A percentile compares a stretch with the other conserved stretches of the same genome.
phyloP scores from a whole-genome alignment of 2,329 filamentous ascomycete genomes.

The Calonectria hawksworthii region DNA sequence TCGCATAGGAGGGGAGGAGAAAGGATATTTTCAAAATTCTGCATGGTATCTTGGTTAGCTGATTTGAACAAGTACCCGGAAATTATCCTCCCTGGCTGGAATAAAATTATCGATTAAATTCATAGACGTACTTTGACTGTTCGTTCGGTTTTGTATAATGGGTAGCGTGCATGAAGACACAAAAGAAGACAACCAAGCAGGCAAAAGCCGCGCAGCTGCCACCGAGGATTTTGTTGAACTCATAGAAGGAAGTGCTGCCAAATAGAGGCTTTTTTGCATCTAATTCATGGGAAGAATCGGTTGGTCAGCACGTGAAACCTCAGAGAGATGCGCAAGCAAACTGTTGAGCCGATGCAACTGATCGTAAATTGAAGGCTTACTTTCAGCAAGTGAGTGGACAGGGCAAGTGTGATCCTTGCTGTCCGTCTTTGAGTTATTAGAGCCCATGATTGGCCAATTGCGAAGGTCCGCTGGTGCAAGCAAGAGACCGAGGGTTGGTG shows the following conservation, averaged over 20 bases:
- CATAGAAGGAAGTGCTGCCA: conserved; percentile 28
- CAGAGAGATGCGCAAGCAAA: too few species aligned
- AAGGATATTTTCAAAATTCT: conserved; percentile 38
- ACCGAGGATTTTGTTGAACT: conserved; percentile 35
- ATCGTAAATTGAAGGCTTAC: neutral
- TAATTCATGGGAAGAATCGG: neutral
- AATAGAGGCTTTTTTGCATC: conserved; percentile 32
- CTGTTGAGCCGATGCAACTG: neutral
- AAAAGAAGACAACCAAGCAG: conserved; percentile 32
- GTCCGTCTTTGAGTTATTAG: conserved; percentile 13
- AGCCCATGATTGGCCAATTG: conserved; percentile 1
- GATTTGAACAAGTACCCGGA: neutral
- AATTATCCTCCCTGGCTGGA: neutral
- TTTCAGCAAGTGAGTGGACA: conserved; percentile 12
- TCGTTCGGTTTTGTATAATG: conserved; percentile 38
- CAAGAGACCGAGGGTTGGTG: neutral
- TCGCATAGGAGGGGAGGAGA: conserved; percentile 33
- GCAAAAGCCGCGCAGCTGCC: conserved; percentile 36
- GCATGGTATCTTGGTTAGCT: fast-evolving
- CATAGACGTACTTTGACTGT: conserved; percentile 39
- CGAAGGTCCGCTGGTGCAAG: neutral
- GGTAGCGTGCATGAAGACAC: conserved; percentile 34
- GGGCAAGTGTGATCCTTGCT: conserved; percentile 18
- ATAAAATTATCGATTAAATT: neutral
- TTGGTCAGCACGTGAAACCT: neutral